Conservation (phyloP, 345 rosid species). For the Hirschfeldia incana region DNA sequence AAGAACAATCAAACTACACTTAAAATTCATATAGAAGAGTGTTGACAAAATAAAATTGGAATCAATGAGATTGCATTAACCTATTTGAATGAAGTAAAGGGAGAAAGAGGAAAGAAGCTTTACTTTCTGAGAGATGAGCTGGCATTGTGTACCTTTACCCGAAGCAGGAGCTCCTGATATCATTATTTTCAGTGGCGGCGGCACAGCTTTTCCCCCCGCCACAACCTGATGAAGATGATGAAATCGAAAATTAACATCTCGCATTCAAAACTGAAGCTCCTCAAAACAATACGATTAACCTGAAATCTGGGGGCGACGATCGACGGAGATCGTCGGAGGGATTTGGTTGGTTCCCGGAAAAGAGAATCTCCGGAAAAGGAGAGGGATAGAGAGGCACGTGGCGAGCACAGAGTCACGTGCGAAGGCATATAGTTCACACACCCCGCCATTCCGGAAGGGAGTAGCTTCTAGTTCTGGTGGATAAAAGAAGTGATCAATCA, state of each 20-base stretch:
- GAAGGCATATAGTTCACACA: too few species aligned
- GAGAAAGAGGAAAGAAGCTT: not conserved
- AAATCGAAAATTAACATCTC: not conserved
- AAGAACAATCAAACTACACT: too few species aligned
- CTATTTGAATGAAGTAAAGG: not conserved
- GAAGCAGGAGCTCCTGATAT: conserved; percentile 96
- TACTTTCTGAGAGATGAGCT: conserved; percentile 84
- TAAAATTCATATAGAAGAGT: too few species aligned
- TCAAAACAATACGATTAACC: conserved; percentile 21
- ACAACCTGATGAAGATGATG: conserved; percentile 27
- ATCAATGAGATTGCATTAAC: not conserved
- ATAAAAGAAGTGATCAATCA: too few species aligned
- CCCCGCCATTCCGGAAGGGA: too few species aligned
- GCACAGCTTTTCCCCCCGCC: conserved; percentile 41
- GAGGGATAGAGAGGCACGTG: not conserved
- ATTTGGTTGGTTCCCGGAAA: not conserved
- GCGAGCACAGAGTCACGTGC: not conserved
- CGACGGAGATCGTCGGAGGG: conserved; percentile 22
- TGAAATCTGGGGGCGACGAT: conserved; percentile 17
- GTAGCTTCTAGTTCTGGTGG: too few species aligned
- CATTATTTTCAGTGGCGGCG: conserved; percentile 60
- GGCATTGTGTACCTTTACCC: conserved; percentile 54
- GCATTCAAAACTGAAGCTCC: not conserved
- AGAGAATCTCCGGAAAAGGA: conserved; percentile 19
- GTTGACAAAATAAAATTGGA: not conserved